Evolutionary conservation across 1,284 basidiomycete genomes (phyloP).

Genomic region (Rugosomyces carneus): DNA sequence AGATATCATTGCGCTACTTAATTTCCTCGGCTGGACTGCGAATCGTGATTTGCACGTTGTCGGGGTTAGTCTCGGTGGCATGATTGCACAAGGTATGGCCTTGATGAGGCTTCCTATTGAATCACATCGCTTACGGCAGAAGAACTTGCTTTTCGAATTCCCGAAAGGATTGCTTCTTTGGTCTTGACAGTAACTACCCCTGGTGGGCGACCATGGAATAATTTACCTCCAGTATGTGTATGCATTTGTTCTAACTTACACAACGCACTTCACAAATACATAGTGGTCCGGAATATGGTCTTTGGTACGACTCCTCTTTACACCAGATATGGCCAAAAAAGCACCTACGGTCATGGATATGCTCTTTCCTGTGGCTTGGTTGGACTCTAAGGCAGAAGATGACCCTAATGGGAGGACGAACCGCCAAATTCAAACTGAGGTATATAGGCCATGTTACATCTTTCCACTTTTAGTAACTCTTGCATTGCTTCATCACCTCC

Average conservation of each 20-base stretch:
- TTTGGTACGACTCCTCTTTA: constrained; percentile 37
- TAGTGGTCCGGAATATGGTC: constrained; percentile 41
- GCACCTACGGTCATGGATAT: constrained; percentile 52
- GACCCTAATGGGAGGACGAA: constrained; percentile 59
- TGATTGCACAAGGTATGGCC: constrained; percentile 69
- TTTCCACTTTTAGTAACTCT: background rate
- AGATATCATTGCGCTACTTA: constrained; percentile 64
- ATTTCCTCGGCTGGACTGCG: constrained; percentile 69
- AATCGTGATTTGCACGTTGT: constrained; percentile 64
- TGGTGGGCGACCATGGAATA: constrained; percentile 50
- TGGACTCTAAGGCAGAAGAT: constrained; percentile 42
- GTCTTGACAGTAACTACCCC: constrained; percentile 67
- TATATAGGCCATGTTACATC: constrained; percentile 21
- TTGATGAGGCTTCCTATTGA: background rate
- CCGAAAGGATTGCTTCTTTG: constrained; percentile 62
- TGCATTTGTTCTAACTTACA: background rate
- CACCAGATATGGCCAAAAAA: constrained; percentile 43
- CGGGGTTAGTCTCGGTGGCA: constrained; percentile 79
- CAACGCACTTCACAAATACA: background rate
- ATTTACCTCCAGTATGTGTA: constrained; percentile 52
- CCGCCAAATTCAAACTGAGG: constrained; percentile 48
- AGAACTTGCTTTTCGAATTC: constrained; percentile 66
- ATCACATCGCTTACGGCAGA: constrained; percentile 1
- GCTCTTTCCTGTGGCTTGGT: constrained; percentile 57
- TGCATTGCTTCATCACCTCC: background rate